Conservation (phyloP, 495 filamentous ascomycete species). For the Filosporella fistucella region DNA sequence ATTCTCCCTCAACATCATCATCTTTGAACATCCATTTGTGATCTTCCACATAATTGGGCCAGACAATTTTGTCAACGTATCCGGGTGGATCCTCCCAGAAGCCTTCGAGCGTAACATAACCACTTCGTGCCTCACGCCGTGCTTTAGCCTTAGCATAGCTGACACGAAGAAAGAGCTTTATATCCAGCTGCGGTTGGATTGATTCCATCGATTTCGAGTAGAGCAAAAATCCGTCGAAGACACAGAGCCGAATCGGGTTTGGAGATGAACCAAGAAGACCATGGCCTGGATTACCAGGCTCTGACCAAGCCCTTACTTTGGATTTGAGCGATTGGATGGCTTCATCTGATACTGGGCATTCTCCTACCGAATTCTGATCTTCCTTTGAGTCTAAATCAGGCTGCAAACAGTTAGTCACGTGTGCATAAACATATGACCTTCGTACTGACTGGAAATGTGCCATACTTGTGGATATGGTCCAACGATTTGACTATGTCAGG, state of each 20-base stretch:
- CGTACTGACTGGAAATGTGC: conserved; percentile 54
- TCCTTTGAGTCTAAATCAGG: conserved; percentile 65
- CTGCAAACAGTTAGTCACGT: conserved; percentile 23
- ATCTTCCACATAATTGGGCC: conserved; percentile 82
- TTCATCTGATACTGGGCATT: conserved; percentile 37
- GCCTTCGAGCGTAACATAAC: conserved; percentile 84
- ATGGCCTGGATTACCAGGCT: conserved; percentile 30
- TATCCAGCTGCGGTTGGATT: conserved; percentile 57
- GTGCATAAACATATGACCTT: conserved; percentile 16
- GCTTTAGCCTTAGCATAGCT: conserved; percentile 53
- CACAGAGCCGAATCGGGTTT: conserved; percentile 38
- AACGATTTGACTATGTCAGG: conserved; percentile 57
- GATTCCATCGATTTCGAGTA: conserved; percentile 44
- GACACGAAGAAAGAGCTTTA: conserved; percentile 71
- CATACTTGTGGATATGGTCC: conserved; percentile 55
- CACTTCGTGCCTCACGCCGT: conserved; percentile 66
- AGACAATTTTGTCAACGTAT: conserved; percentile 92
- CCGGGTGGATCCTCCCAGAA: conserved; percentile 94
- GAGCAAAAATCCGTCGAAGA: conserved; percentile 83
- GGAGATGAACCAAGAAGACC: conserved; percentile 3
- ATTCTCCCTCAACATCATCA: conserved; percentile 52
- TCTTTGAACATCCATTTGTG: conserved; percentile 72
- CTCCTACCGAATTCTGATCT: conserved; percentile 63
- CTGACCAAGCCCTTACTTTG: conserved; percentile 37
- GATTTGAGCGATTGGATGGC: conserved; percentile 32